phyloP scores from a whole-genome alignment of 1,284 basidiomycete genomes.

The Cryptococcus deneoformans region DNA sequence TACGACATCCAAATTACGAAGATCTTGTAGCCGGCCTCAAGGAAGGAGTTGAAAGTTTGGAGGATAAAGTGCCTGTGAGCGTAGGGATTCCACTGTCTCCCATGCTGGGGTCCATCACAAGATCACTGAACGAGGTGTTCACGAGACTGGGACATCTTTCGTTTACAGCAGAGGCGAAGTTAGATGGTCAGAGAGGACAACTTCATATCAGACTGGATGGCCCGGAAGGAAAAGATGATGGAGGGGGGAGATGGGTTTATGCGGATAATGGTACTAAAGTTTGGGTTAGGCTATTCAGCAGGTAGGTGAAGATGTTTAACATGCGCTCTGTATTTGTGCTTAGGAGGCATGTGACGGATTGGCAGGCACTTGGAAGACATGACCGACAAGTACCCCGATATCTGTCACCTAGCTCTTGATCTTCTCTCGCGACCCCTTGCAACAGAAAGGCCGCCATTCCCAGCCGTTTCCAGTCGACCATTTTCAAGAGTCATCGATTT shows the following conservation, averaged over 20 bases:
- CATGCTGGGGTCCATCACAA: constrained; percentile 58
- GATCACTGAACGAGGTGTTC: constrained; percentile 80
- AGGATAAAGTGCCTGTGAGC: constrained; percentile 65
- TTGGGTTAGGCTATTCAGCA: constrained; percentile 73
- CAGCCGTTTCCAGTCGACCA: constrained; percentile 14
- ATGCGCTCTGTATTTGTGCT: background rate
- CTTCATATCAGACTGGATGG: constrained; percentile 61
- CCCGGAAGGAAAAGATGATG: constrained; percentile 43
- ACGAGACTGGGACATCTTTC: constrained; percentile 63
- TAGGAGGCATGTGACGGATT: background rate
- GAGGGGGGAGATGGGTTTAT: constrained; percentile 46
- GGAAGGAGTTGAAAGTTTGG: constrained; percentile 58
- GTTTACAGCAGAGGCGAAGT: constrained; percentile 77
- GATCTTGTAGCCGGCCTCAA: constrained; percentile 68
- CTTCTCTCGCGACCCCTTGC: constrained; percentile 47
- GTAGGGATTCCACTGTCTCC: constrained; percentile 59
- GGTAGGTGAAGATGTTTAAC: constrained; percentile 37
- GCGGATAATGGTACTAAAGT: constrained; percentile 51
- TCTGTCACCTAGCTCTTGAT: constrained; percentile 59
- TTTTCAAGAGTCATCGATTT: constrained; percentile 27
- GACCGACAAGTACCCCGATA: constrained; percentile 92
- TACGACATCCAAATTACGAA: constrained; percentile 84
- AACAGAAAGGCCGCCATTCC: constrained; percentile 24
- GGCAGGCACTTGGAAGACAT: constrained; percentile 80
- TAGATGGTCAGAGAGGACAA: constrained; percentile 84